Base-by-base conservation (phyloP, 768 basidiomycete genomes). In the Calocybe indica region DNA sequence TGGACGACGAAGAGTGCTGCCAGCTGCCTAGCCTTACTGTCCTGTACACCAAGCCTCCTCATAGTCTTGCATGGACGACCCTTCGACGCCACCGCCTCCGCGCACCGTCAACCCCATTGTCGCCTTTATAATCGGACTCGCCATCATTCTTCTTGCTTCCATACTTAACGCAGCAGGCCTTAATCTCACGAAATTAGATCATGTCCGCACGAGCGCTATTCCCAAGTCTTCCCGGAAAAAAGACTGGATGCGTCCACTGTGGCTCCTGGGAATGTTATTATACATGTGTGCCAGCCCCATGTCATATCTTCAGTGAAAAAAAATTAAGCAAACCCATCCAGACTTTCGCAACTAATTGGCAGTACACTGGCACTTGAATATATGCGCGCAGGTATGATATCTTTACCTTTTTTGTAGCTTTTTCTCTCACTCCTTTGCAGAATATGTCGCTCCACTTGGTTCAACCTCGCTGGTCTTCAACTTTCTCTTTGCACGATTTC, bases 381-480 rank as follows among this genome's bases (percentile, higher is more conserved):
- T 61, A 86, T 93, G 76, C 83, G 91, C 51, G 91, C 90, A 53
- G 85, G 87, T 79, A 40, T 37, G 74, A 59, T 38, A 38, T 37
- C 54, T 35, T 39, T 28, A 15, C 28, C 5, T 8, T 30, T 13
- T 42, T 33, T n/a, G 35, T 45, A 47, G 50, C 2, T 29, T 15
- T 33, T 8, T 34, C 40, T 46, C 59, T 44, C 7, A 38, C 15
- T 59, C 50, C 47, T 15, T 29, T 48, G 11, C 66, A 82, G 90
- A 95, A 80, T 97, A 96, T 63, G 94, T 98, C 47, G 95, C 95
- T 1, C 94, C 94, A 2, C 77, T 98, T 4, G 94, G 95, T 10
- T 92, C 91, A 0, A 88, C 92, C 8, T 89, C 92, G 9, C 80
- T 98, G 52, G 82, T 98, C 47, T 97, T 98, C 73, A 98, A 98